Base-by-base conservation (phyloP, 2,329 filamentous ascomycete genomes). In the Furcasterigmium furcatum region DNA sequence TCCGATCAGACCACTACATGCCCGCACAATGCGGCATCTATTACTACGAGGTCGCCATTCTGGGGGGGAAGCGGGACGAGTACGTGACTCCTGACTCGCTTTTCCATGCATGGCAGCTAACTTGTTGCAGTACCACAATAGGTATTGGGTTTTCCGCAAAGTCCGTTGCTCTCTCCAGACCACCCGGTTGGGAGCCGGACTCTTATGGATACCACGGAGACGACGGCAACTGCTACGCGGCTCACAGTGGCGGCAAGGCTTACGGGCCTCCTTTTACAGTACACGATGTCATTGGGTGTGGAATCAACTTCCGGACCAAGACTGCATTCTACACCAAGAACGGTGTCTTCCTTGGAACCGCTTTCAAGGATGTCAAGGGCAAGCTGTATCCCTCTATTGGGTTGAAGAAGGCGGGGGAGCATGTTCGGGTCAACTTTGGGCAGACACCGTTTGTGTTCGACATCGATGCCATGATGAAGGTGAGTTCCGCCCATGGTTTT, bases 1-100 rank as follows among this genome's bases (percentile, higher is more conserved):
- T 96, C 47, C 83, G 94, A 46, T 82, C 91, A 22, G 87, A 99
- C 63, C 76, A 91, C 62, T 80, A 84, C 41, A 96, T 97, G 82
- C 91, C 94, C 4, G 77, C 83, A 29, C 87, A 95, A 59, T 94
- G 88, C 54, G 94, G 94, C 2, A 85, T 99, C 48, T 99, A 96
- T 65, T 99, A 99, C 64, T 99, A 84, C 60, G 94, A 99, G 62
- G 76, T 86, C 20, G 67, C 67, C 14, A 70, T 82, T 40, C 47
- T 77, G 21, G 67, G 70, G 14, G 72, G 68, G 43, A 77, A 74
- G 57, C 66, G 68, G 51, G 76, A 80, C 36, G 79, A 82, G 77
- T 82, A 68, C 44, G 77, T 74, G 16, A 44, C 45, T 16, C 21
- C 12, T 20, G 24, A 29, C 39, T 27, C 13, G 32, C 9, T 38